phyloP scores from a whole-genome alignment of 2,329 filamentous ascomycete genomes.

The Penicillium sp. region DNA sequence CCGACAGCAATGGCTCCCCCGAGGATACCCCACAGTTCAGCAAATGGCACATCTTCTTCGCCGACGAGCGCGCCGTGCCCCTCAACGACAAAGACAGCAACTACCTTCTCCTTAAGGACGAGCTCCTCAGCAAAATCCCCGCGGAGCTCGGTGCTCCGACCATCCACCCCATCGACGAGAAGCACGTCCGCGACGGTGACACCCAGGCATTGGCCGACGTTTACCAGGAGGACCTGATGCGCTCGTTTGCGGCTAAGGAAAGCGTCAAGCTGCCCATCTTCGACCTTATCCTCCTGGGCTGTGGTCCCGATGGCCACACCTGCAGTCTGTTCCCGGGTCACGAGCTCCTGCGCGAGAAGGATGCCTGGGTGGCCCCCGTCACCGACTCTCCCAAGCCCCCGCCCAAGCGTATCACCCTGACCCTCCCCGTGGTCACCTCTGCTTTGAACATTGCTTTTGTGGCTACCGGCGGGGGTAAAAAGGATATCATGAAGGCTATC shows the following conservation, averaged over 20 bases:
- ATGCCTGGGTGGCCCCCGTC: constrained; percentile 91
- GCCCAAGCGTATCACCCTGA: constrained; percentile 86
- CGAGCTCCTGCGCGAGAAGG: constrained; percentile 80
- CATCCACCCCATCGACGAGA: constrained; percentile 78
- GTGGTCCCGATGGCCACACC: constrained; percentile 94
- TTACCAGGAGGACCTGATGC: constrained; percentile 88
- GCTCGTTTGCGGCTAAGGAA: constrained; percentile 86
- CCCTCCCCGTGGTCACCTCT: constrained; percentile 87
- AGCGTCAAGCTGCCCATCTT: constrained; percentile 94
- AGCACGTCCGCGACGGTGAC: constrained; percentile 74
- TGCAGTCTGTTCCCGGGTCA: constrained; percentile 96
- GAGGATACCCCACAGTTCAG: constrained; percentile 75
- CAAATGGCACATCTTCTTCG: constrained; percentile 98
- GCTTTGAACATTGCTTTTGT: constrained; percentile 88
- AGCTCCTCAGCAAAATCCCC: constrained; percentile 88
- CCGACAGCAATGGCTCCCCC: constrained; percentile 54
- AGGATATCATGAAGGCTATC: constrained; percentile 88
- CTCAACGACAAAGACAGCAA: constrained; percentile 94
- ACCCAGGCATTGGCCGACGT: constrained; percentile 89
- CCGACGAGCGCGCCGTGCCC: constrained; percentile 93
- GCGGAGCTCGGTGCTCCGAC: constrained; percentile 67
- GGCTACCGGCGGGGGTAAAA: constrained; percentile 86
- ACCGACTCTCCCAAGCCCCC: constrained; percentile 95
- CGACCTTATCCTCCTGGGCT: constrained; percentile 90
- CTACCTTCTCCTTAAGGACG: constrained; percentile 83